Base-by-base conservation (phyloP, 2,329 filamentous ascomycete species). In the Hirsutella thompsonii region DNA sequence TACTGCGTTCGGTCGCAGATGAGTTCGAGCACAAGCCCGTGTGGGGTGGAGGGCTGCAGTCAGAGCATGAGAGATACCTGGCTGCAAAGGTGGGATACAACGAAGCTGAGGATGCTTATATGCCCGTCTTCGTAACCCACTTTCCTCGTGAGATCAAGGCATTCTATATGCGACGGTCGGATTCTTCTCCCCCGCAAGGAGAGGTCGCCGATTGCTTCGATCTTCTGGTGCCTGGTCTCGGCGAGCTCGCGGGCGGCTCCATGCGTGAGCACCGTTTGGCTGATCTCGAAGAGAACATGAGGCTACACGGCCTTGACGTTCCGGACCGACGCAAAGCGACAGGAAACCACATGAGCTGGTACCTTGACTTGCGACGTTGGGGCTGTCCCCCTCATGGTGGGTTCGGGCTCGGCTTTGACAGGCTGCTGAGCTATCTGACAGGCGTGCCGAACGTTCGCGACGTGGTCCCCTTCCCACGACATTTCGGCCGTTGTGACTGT, bases 361-460 rank as follows among this genome's bases (percentile, higher is more conserved):
- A 94, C 57, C 68, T 86, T 20, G 88, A 95, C 58, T 70, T 95
- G 45, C 79, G 89, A 45, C 79, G 82, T 49, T 95, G 87, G 75
- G 89, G 89, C n/a, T 89, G 82, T 50, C 85, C 87, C 42, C 87
- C 87, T 29, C 89, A 94, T 53, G 89, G 89, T 34, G 89, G 89
- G 1, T 95, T 94, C 56, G 89, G 89, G 3, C 60, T 95, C 42
- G 89, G 89, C 8, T 93, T 94, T 56, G 89, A 95, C 67, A 76
- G 89, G 42, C 71, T 94, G 47, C 62, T 94, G 51, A 81, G 82
- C 55, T 94, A 94, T 63, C 68, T 95, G 42, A 76, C 82, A 26
- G 88, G 88, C 9, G 78, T 90, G 32, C 73, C 76, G 48, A 94
- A 85, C 51, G 76, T 95, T 53, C 76, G 87, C 55, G 89, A 95